Base-by-base conservation (phyloP, 164 flowering plant species). In the Warburgia ugandensis region DNA sequence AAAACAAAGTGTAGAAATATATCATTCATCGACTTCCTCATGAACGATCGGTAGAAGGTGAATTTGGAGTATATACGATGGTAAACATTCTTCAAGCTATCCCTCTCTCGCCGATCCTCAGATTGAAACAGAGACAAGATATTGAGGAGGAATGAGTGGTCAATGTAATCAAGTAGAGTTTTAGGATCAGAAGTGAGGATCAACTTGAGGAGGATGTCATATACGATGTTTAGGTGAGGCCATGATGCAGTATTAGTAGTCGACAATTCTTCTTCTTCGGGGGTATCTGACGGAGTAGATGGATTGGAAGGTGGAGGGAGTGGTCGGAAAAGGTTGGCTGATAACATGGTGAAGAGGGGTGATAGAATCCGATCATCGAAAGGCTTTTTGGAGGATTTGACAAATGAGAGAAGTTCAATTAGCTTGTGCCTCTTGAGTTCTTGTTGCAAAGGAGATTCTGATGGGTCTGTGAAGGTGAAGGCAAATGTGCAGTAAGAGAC, bases 11-110 rank as follows among this genome's bases (percentile, higher is more conserved):
- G 61, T 55, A 80, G 49, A 65, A 86, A 79, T 16, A 70, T 77
- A 46, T 80, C 80, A 16, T 51, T 80, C 87, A 86, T 83, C 0
- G 84, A 55, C 48, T 83, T 83, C 48, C 90, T 33, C 84, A 86
- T 86, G 74, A 77, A 75, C 0, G 86, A 64, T 8, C 95, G 63
- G 60, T 74, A 47, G 67, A 66, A 66, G 6, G 80, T 69, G 70
- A 78, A 76, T 44, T 67, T 75, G 26, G 74, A 61, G 50, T 86
- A 86, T 47, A 83, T 80, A n/a, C 65, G 29, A 64, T 86, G 90
- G 73, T 61, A 79, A 3, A 76, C 63, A 27, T 77, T 80, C 73
- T 83, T 86, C 67, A 86, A 46, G 68, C 68, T 58, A 30, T 80
- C 84, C 0, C 87, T 68, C 52, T 86, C 95, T 33, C 86, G 59